phyloP scores from a whole-genome alignment of 495 filamentous ascomycete genomes.

The Annulohypoxylon bovei region DNA sequence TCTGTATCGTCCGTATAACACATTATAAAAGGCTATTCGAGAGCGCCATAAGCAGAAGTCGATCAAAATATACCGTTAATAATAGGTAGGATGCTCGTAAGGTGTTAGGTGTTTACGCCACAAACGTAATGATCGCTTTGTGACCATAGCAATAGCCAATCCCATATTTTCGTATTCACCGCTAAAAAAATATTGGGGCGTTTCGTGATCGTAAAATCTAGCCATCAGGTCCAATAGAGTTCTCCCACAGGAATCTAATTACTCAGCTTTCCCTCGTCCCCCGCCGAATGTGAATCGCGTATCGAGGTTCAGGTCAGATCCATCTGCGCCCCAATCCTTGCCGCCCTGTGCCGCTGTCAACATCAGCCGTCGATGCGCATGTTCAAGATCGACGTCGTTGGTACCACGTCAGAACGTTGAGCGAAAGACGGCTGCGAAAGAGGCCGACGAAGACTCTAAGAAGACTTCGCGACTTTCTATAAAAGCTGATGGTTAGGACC shows the following conservation, averaged over 20 bases:
- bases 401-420: constrained; percentile 17
- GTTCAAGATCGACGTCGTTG: neutral
- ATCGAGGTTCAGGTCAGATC: constrained; percentile 22
- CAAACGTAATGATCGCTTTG: constrained; percentile 5
- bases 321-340: constrained; percentile 8
- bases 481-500: constrained; percentile 14
- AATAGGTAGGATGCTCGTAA: neutral
- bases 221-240: constrained; percentile 6
- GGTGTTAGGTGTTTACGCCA: neutral
- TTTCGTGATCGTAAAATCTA: constrained; percentile 11
- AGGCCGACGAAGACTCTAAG: neutral
- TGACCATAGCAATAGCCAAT: no score
- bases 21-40: neutral
- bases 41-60: neutral
- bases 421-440: neutral
- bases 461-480: constrained; percentile 12
- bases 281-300: constrained; percentile 19
- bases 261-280: constrained; percentile 13
- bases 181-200: constrained; percentile 10
- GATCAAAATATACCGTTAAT: constrained; percentile 16
- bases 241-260: neutral
- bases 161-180: constrained; percentile 20
- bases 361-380: constrained; percentile 21
- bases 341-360: neutral
- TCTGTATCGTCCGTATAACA: neutral